A percentile compares a stretch with the other conserved stretches of the same genome.
Conservation (phyloP, 2,329 filamentous ascomycete species). For the Aphanoascus verrucosus region DNA sequence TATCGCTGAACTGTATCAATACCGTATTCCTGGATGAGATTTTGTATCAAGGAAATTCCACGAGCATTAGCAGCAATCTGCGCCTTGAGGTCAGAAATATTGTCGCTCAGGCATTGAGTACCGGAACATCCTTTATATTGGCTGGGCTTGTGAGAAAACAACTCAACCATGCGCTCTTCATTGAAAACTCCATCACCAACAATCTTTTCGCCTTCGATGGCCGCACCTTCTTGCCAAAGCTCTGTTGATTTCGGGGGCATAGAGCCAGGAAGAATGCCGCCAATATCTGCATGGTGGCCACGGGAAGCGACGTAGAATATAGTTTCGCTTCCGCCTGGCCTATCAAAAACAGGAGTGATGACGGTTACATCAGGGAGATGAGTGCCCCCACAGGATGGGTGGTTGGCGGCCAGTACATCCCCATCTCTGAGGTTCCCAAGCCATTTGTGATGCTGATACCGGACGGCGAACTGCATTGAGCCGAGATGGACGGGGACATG, state of each 20-base stretch:
- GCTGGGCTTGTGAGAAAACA: conserved; percentile 63
- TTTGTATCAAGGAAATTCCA: conserved; percentile 65
- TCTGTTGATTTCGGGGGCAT: conserved; percentile 56
- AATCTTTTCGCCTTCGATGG: conserved; percentile 46
- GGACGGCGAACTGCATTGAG: conserved; percentile 75
- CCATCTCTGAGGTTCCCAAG: conserved; percentile 60
- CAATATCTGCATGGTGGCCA: conserved; percentile 75
- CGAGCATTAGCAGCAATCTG: conserved; percentile 81
- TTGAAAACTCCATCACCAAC: conserved; percentile 69
- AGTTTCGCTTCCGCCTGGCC: conserved; percentile 42
- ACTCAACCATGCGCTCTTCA: conserved; percentile 61
- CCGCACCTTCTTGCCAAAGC: conserved; percentile 40
- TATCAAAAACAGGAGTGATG: conserved; percentile 64
- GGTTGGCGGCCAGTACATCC: conserved; percentile 69
- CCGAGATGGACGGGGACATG: conserved; percentile 73
- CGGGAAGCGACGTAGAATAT: conserved; percentile 73
- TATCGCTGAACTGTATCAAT: conserved; percentile 70
- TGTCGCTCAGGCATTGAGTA: conserved; percentile 68
- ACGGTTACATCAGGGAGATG: conserved; percentile 71
- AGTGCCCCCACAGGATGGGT: conserved; percentile 70
- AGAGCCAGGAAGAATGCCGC: conserved; percentile 67
- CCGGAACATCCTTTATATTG: conserved; percentile 65
- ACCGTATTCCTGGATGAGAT: conserved; percentile 66
- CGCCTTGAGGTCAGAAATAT: conserved; percentile 75
- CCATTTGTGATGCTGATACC: conserved; percentile 67